Evolutionary conservation across 768 basidiomycete genomes (phyloP), one percentile per base, ranked within the genome.

Genomic region (Rhodosporidiobolus odoratus): DNA sequence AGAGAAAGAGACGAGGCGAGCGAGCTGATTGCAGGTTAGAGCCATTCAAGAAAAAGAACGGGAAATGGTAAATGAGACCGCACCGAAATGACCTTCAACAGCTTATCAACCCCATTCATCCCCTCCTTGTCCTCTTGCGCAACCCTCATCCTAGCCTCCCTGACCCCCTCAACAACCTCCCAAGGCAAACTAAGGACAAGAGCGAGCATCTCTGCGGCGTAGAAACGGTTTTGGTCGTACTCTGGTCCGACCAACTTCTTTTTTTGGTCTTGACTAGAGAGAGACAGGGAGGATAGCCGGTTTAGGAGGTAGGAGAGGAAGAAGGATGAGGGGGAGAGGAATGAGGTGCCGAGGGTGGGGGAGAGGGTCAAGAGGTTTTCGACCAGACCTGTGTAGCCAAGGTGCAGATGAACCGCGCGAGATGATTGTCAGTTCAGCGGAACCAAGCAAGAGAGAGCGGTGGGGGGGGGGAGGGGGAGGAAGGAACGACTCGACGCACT

Each of bases 301-400:
- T 85, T 83, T 62, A 97, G 81, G 23, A 97, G 80, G 91, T 91
- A 98, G 16, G 83, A 77, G 66, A 97, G 77, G 38, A 96, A 82
- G 35, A 83, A 85, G 1, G 94, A 96, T 71, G 65, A 64, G 4
- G 88, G 87, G 0, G 84, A 81, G 1, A 90, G 86, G 56, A 98
- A 83, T 41, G 84, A 82, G 12, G 84, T 81, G 6, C 92, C 86
- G 38, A 96, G 77, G 27, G 85, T 82, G 1, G 94, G 91, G 73
- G 89, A 87, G 78, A 96, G 89, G 17, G 89, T 89, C 27, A 98
- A 80, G 27, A 92, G 81, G 79, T 97, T 98, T 79, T 99, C 96
- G 77, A 97, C 92, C 58, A 94, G 88, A 40, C 91, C 91, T 91
- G 57, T 19, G 32, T 50, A 8, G 19, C 37, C 25, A 30, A 65